Evolutionary conservation across 2,329 filamentous ascomycete genomes (phyloP).

Genomic region (Nectriaceae sp.): DNA sequence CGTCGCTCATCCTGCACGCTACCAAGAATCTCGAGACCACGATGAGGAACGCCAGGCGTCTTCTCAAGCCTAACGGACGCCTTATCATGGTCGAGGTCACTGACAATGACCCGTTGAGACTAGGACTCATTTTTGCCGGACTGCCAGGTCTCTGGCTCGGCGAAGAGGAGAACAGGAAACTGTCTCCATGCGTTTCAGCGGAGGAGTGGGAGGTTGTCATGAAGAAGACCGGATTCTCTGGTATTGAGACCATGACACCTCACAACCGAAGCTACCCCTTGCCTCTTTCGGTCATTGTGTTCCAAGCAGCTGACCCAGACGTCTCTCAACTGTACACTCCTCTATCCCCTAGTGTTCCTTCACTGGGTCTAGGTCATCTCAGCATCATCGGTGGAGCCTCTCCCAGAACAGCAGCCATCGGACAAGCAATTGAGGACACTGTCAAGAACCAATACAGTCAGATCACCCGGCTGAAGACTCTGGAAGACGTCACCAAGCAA

Average conservation of each 20-base stretch:
- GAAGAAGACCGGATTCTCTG: conserved; percentile 12
- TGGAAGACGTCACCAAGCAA: not conserved
- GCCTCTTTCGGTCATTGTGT: not conserved
- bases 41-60: conserved; percentile 10
- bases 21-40: conserved; percentile 28
- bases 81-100: conserved; percentile 25
- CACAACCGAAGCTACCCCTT: not conserved
- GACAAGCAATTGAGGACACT: no score
- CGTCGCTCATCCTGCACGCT: conserved; percentile 29
- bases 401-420: no score
- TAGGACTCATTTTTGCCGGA: conserved; percentile 4
- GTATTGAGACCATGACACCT: conserved; percentile 8
- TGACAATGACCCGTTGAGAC: not conserved
- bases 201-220: conserved; percentile 9
- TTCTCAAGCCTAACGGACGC: conserved; percentile 30
- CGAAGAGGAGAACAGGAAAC: conserved; percentile 4
- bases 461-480: not conserved
- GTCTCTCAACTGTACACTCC: no score
- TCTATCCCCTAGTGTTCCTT: no score
- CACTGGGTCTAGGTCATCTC: no score
- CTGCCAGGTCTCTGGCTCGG: conserved; percentile 15
- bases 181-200: conserved; percentile 7
- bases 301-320: not conserved
- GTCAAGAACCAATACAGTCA: no score
- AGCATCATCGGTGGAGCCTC: no score